These are phyloP conservation scores for Solanum dulcamara DNA, from an alignment of 257 asterid species.

Conservation along the genomic window DNA sequence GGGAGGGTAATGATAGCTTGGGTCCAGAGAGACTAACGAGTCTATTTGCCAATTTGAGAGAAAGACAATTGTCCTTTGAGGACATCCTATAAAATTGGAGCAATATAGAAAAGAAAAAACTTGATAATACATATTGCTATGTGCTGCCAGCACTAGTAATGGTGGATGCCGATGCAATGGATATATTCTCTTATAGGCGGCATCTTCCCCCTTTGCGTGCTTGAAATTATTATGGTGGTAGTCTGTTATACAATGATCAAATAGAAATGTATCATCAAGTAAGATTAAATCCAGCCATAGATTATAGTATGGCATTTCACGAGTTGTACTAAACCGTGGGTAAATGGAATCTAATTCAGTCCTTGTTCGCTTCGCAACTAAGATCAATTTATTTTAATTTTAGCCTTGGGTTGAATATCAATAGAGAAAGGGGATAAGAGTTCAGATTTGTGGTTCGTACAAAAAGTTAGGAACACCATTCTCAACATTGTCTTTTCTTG, in stretches of 20 bases:
- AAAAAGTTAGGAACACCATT: background rate
- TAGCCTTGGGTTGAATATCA: background rate
- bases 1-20: background rate
- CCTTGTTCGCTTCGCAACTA: background rate
- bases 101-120: background rate
- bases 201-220: background rate
- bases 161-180: background rate
- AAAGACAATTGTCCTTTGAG: background rate
- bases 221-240: background rate
- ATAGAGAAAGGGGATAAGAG: background rate
- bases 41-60: background rate
- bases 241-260: background rate
- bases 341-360: background rate
- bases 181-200: background rate
- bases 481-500: no score
- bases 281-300: background rate
- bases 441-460: background rate
- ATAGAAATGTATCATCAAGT: background rate
- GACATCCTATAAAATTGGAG: slow-evolving; percentile 13
- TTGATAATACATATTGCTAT: background rate
- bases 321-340: background rate
- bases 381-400: background rate
- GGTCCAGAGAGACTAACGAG: background rate
- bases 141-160: background rate
- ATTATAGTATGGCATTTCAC: background rate